A percentile compares a stretch with the other conserved stretches of the same genome.
phyloP scores from a whole-genome alignment of 768 basidiomycete genomes.

The Lactarius indigo region DNA sequence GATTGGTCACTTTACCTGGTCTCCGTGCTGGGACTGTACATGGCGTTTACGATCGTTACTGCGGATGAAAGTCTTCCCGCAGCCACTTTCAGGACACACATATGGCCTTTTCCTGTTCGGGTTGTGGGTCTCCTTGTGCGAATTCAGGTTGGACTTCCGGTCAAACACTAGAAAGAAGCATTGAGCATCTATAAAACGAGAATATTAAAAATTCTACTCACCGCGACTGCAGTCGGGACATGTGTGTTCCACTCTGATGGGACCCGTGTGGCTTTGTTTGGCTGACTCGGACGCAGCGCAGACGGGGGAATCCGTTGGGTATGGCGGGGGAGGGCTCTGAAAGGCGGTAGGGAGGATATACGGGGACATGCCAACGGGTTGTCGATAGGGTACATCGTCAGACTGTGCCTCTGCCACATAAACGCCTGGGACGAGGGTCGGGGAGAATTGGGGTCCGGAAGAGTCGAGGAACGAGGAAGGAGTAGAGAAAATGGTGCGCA shows the following conservation, averaged over 20 bases:
- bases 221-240: not conserved
- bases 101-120: not conserved
- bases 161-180: not conserved
- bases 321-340: not conserved
- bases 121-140: not conserved
- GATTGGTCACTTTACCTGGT: not conserved
- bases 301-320: not conserved
- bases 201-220: not conserved
- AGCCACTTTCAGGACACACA: not conserved
- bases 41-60: not conserved
- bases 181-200: not conserved
- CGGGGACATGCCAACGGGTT: not conserved
- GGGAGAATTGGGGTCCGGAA: not conserved
- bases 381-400: not conserved
- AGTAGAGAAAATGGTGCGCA: not conserved
- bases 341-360: not conserved
- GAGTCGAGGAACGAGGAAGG: not conserved
- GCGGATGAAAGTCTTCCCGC: not conserved
- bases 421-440: not conserved
- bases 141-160: not conserved
- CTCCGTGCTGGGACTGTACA: not conserved
- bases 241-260: not conserved
- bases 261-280: not conserved
- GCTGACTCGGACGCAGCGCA: not conserved
- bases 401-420: not conserved